A percentile compares a stretch with the other conserved stretches of the same genome.
These are phyloP conservation scores for Ramaria rubella DNA, from an alignment of 768 basidiomycete species.

Conservation along the genomic window DNA sequence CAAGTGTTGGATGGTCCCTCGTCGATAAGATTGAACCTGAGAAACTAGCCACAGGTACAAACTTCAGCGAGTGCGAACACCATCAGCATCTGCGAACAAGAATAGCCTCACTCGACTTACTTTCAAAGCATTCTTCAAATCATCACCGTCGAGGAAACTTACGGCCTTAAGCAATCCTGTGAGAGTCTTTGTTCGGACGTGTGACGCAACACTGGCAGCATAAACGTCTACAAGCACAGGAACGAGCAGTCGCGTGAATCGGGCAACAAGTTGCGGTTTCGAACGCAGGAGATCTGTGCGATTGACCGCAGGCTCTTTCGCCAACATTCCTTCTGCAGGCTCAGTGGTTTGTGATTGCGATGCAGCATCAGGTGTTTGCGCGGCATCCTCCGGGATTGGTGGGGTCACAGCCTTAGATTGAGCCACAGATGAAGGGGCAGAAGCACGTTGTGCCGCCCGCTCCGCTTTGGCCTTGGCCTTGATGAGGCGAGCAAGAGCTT, in stretches of 20 bases:
- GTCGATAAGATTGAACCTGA: conserved; percentile 91
- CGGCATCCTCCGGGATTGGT: conserved; percentile 19
- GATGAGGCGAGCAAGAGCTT: conserved; percentile 63
- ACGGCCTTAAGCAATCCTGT: conserved; percentile 86
- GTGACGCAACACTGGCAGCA: conserved; percentile 88
- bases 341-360: conserved; percentile 21
- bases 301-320: conserved; percentile 39
- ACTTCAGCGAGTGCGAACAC: conserved; percentile 37
- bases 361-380: conserved; percentile 9
- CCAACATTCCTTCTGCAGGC: conserved; percentile 30
- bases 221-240: conserved; percentile 98
- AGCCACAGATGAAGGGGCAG: conserved; percentile 24
- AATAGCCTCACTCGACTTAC: conserved; percentile 39
- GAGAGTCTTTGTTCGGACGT: conserved; percentile 83
- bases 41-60: conserved; percentile 92
- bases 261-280: conserved; percentile 66
- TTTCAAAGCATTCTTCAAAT: conserved; percentile 67
- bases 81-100: not conserved
- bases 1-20: conserved; percentile 80
- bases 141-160: conserved; percentile 75
- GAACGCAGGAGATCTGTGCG: conserved; percentile 71
- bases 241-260: conserved; percentile 83
- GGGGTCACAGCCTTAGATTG: conserved; percentile 23
- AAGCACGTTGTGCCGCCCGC: conserved; percentile 61
- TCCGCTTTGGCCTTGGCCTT: conserved; percentile 84